Conservation (phyloP, 805 yeast species). For the Tetrapisispora arboricola region DNA sequence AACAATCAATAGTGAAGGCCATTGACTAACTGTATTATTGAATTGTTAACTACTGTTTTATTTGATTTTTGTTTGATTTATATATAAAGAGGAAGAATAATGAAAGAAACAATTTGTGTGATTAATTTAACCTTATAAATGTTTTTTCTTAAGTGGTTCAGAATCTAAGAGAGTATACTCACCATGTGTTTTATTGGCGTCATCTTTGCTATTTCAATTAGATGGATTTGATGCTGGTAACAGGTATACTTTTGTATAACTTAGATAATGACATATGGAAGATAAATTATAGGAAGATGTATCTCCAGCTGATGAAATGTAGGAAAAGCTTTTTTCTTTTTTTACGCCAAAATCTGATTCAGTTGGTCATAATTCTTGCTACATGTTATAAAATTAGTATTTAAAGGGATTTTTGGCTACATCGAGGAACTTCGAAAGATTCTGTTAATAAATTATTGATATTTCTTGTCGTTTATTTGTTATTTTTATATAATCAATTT, state of each 20-base stretch:
- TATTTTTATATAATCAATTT: neutral
- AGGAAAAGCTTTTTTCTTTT: conserved; percentile 26
- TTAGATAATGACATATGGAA: conserved; percentile 16
- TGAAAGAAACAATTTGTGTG: neutral
- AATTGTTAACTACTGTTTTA: no score
- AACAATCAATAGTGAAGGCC: neutral
- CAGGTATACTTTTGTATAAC: conserved; percentile 3
- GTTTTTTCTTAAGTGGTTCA: neutral
- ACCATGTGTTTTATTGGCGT: conserved; percentile 28
- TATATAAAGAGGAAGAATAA: no score
- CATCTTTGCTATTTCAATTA: conserved; percentile 12
- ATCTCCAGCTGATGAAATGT: conserved; percentile 31
- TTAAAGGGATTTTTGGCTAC: no score
- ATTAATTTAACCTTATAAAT: neutral
- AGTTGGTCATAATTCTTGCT: conserved; percentile 26
- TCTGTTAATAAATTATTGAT: no score
- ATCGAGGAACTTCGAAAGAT: no score
- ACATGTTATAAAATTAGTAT: no score
- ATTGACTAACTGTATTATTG: no score
- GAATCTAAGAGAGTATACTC: neutral
- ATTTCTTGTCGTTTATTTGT: neutral
- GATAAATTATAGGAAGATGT: conserved; percentile 26
- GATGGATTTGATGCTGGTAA: conserved; percentile 21
- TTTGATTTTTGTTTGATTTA: no score
- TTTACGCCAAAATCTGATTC: conserved; percentile 25